phyloP scores from a whole-genome alignment of 805 yeast species.

The Metschnikowia lochheadii region DNA sequence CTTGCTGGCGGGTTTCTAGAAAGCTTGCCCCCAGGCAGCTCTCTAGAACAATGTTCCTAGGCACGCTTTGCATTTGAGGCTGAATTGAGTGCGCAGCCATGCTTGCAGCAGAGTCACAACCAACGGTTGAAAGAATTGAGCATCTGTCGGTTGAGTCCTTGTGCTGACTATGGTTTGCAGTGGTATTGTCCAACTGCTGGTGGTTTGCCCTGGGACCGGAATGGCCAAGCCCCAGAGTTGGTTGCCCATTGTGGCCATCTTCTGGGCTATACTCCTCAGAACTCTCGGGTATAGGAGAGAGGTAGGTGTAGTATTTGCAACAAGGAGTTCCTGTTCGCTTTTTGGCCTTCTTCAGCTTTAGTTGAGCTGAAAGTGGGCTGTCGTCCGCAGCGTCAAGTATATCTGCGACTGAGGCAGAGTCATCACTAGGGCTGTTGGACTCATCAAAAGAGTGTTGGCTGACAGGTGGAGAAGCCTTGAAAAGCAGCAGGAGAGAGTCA shows the following conservation, averaged over 20 bases:
- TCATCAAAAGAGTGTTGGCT: not conserved
- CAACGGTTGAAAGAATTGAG: not conserved
- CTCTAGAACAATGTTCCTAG: not conserved
- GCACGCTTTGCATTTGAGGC: not conserved
- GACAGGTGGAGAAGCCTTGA: not conserved
- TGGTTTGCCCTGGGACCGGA: not conserved
- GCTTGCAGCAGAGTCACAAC: not conserved
- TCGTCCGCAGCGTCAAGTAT: not conserved
- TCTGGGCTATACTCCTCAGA: too few species aligned
- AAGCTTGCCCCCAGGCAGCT: not conserved
- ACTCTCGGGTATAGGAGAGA: not conserved
- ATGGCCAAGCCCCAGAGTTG: not conserved
- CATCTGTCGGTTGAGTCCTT: not conserved
- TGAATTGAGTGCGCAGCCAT: not conserved
- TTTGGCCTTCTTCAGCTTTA: not conserved
- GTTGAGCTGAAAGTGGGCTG: not conserved
- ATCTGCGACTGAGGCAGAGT: not conserved
- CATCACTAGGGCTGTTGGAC: too few species aligned
- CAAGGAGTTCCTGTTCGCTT: too few species aligned
- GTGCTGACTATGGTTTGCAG: not conserved
- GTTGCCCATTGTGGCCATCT: too few species aligned
- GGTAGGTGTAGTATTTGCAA: not conserved
- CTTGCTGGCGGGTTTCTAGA: not conserved
- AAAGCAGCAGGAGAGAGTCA: not conserved
- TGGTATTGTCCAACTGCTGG: not conserved